Evolutionary conservation across 495 filamentous ascomycete species (phyloP), one percentile per base, ranked within the genome.

Genomic region (Hyaloscypha variabilis): DNA sequence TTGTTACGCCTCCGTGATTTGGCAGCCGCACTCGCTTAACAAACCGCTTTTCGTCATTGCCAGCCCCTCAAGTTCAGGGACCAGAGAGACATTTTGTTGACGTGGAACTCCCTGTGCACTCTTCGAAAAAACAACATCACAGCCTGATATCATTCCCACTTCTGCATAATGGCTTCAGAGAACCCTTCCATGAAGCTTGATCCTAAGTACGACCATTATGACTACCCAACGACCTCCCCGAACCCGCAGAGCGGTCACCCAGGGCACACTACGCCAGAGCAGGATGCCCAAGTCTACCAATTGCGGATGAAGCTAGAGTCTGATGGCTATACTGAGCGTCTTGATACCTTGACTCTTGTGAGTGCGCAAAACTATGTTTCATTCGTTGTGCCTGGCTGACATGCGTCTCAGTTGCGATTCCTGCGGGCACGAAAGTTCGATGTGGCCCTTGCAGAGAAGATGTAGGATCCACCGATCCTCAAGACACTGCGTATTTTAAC

Each of bases 351-450:
- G 78, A 96, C 90, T 51, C 74, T 99, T 84, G 90, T 93, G 75
- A 42, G 84, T 60, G 64, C 46, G 29, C 53, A 46, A 17, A 14
- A 13, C 24, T 23, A 55, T 58, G 8, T 29, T n/a, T 28, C n/a
- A 26, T 51, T 51, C 46, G 23, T 10, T 42, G 8, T 57, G 6
- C 34, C 0, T 21, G 17, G 21, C 69, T 71, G 49, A 71, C 26
- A 13, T 21, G 30, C 53, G 36, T 17, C 51, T 25, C 60, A 92
- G 90, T 81, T 97, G 68, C 88, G 94, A 65, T 97, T 97, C 79
- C 81, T 99, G 69, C 87, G 95, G 71, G 95, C 95, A 49, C 85
- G 95, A 70, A 97, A 98, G 81, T 98, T 97, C 76, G 91, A 97
- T 76, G 90, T 97, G 51, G 83, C 89, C 63, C 78, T 86, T 17